Evolutionary conservation across 331 rosid species (phyloP), one percentile per base, ranked within the genome.

Genomic region (Quercus tomentella): DNA sequence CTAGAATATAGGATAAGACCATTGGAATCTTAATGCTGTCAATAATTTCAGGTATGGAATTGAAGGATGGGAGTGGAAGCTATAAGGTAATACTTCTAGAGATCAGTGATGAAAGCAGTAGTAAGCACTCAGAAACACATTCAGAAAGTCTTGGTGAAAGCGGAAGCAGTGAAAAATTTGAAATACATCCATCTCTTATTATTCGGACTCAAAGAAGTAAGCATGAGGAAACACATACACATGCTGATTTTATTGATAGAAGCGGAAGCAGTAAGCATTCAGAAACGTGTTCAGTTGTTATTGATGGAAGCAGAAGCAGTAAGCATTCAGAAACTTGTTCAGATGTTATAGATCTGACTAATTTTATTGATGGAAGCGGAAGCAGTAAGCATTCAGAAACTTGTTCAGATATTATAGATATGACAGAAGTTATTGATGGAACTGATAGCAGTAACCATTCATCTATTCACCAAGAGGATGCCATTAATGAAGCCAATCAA

Each of bases 131-230:
- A 56, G 71, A 73, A 33, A 33, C 2, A 61, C 9, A 10, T 22
- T 21, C 73, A 60, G 82, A 75, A 81, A 56, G 30, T 70, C 35
- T 6, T 68, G 68, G 80, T 68, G 84, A 57, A 33, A 21, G 30
- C 51, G 74, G 30, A 51, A 74, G 73, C 20, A 78, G 74, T 76
- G 18, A 78, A 25, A 55, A 17, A 18, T 55, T 58, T 25, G 77
- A 69, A 78, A 51, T 61, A 37, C 76, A 23, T 17, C 4, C 68
- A 10, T 60, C 58, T 66, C 72, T 58, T 23, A 9, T 70, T 54
- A 52, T 52, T 58, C 87, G 58, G 70, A 74, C 79, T 66, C 70
- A 70, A 70, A 72, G 87, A 18, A 81, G 72, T 79, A 76, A 61
- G 76, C 76, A 6, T 23, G 70, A 77, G 26, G 80, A 73, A 71